Evolutionary conservation across 2,329 filamentous ascomycete genomes (phyloP).

Genomic region (Rhinocladiella similis): DNA sequence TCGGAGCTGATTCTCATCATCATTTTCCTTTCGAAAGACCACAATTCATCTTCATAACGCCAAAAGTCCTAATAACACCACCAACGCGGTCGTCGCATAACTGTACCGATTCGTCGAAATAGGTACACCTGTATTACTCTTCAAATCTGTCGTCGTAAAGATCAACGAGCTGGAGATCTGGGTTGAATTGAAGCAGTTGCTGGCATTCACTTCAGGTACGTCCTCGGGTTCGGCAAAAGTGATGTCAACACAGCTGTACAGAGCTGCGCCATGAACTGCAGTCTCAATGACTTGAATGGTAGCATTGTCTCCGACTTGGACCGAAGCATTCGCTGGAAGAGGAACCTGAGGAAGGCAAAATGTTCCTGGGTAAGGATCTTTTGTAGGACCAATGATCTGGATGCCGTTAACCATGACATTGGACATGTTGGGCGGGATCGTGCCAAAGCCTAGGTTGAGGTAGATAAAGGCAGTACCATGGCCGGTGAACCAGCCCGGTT

Average conservation of each 20-base stretch:
- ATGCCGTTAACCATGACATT: constrained; percentile 77
- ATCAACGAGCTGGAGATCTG: constrained; percentile 74
- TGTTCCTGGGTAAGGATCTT: constrained; percentile 80
- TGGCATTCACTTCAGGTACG: constrained; percentile 70
- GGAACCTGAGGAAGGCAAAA: constrained; percentile 90
- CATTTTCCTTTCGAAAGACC: too few species aligned
- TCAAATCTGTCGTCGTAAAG: constrained; percentile 49
- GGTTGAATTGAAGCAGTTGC: constrained; percentile 87
- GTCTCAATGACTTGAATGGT: constrained; percentile 87
- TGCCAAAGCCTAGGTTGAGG: constrained; percentile 86
- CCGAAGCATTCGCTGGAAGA: constrained; percentile 68
- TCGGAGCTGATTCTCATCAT: too few species aligned
- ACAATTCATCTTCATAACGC: constrained; percentile 13
- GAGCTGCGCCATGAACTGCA: constrained; percentile 76
- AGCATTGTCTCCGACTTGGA: constrained; percentile 80
- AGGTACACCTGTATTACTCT: neutral
- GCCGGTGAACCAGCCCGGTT: constrained; percentile 95
- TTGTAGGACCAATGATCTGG: constrained; percentile 77
- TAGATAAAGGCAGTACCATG: constrained; percentile 81
- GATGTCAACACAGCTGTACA: constrained; percentile 92
- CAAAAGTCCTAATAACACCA: constrained; percentile 10
- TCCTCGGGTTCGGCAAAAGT: constrained; percentile 81
- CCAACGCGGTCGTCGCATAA: constrained; percentile 15
- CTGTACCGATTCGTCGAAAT: constrained; percentile 13
- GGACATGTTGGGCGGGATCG: constrained; percentile 82